Conservation (phyloP, 1,284 basidiomycete genomes). For the Chalciporus sp. region DNA sequence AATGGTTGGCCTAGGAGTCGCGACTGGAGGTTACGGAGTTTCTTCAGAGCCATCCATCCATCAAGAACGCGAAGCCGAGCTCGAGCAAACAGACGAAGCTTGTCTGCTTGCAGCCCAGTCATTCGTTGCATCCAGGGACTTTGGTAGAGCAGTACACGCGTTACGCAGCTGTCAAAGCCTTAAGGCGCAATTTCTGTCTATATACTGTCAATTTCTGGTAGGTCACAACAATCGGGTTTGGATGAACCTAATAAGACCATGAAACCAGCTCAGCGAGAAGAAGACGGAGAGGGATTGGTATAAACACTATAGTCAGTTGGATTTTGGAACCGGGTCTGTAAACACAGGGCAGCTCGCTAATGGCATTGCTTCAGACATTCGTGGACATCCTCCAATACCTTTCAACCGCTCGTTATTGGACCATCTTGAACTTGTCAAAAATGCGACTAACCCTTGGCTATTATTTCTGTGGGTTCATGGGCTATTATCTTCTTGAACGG, state of each 20-base stretch:
- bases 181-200: constrained; percentile 76
- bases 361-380: constrained; percentile 54
- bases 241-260: not conserved
- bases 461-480: constrained; percentile 71
- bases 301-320: constrained; percentile 64
- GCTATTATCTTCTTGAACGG: constrained; percentile 2
- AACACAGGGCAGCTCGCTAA: constrained; percentile 2
- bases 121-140: constrained; percentile 81
- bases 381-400: constrained; percentile 71
- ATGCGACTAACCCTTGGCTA: constrained; percentile 78
- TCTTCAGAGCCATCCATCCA: constrained; percentile 28
- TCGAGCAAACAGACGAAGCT: constrained; percentile 69
- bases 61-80: constrained; percentile 43
- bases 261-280: constrained; percentile 62
- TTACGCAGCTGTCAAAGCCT: constrained; percentile 66
- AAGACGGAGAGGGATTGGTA: constrained; percentile 72
- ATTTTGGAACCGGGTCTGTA: not conserved
- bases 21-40: constrained; percentile 31
- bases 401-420: constrained; percentile 65
- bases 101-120: constrained; percentile 71
- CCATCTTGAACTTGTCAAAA: constrained; percentile 60
- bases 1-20: constrained; percentile 23
- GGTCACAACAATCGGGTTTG: constrained; percentile 34
- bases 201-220: constrained; percentile 88
- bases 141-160: constrained; percentile 71